phyloP scores from a whole-genome alignment of 2,329 filamentous ascomycete species.

The Ceratocystis lukuohia region DNA sequence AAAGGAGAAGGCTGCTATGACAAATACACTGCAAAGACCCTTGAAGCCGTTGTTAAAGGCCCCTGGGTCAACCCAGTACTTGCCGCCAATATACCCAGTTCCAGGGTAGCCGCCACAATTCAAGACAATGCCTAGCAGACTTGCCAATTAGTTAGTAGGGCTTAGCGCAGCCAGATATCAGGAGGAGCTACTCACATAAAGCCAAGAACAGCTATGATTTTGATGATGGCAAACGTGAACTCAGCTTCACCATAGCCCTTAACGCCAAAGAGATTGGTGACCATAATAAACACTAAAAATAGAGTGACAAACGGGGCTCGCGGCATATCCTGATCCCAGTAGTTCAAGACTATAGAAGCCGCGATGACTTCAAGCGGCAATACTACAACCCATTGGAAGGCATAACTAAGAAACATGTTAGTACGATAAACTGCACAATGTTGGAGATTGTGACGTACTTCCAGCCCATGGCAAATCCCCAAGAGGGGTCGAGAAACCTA shows the following conservation, averaged over 20 bases:
- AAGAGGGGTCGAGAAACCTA: slow-evolving; percentile 81
- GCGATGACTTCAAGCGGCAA: slow-evolving; percentile 78
- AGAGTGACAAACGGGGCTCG: slow-evolving; percentile 69
- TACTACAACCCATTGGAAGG: slow-evolving; percentile 73
- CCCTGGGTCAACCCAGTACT: slow-evolving; percentile 66
- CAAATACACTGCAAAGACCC: slow-evolving; percentile 65
- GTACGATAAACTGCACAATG: background rate
- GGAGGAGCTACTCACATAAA: slow-evolving; percentile 52
- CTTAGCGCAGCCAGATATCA: background rate
- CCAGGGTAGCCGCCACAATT: slow-evolving; percentile 67
- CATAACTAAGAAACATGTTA: slow-evolving; percentile 45
- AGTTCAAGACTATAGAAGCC: slow-evolving; percentile 69
- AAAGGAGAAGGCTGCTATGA: slow-evolving; percentile 64
- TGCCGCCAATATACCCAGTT: slow-evolving; percentile 65
- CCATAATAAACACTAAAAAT: slow-evolving; percentile 62
- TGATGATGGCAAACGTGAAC: slow-evolving; percentile 75
- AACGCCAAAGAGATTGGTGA: slow-evolving; percentile 79
- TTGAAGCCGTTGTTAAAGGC: slow-evolving; percentile 76
- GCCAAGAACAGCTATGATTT: slow-evolving; percentile 71
- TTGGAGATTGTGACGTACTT: slow-evolving; percentile 42
- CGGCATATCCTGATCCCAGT: slow-evolving; percentile 55
- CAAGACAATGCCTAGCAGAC: slow-evolving; percentile 71
- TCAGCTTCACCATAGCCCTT: slow-evolving; percentile 83
- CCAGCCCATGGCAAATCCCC: slow-evolving; percentile 94
- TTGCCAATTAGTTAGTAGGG: slow-evolving; percentile 26